Base-by-base conservation (phyloP, 495 filamentous ascomycete genomes). In the Bacidia rubella region DNA sequence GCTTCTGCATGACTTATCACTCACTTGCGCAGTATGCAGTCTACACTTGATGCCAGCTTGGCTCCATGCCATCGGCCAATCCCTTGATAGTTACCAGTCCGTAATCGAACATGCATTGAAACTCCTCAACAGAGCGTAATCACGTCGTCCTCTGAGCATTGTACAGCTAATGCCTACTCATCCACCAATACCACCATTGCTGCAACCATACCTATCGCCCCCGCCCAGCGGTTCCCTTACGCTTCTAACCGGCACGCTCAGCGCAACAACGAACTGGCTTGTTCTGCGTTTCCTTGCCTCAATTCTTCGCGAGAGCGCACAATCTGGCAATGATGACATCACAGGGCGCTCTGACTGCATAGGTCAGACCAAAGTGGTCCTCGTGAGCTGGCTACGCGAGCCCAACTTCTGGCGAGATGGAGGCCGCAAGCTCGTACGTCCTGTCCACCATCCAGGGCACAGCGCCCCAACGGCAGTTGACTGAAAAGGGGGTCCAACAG, bases 371-470 rank as follows among this genome's bases (percentile, higher is more conserved):
- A 71, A 72, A n/a, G 79, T 97, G 2, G 67, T 95, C 15, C 68
- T 95, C 0, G 79, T 90, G 55, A 88, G 83, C 68, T 95, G 82
- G 65, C 68, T 93, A 66, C 75, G 85, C 49, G 81, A 88, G 58
- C 74, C 68, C 55, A 68, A 74, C 23, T 93, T 93, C 62, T 95
- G 88, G 89, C 79, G 66, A 45, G 71, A 80, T 2, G 73, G 74
- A 41, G 74, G 73, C 23, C 74, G 74, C 52, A 75, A 76, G 64
- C 61, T 87, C 56, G 79, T 82, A 65, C 54, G 72, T 70, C 19
- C 39, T 41, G 11, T 1, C 26, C 22, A 39, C 32, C 10, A n/a
- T 9, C 32, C 9, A 39, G n/a, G n/a, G n/a, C n/a, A n/a, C 32
- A 9, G 32, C 32, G 32, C 10, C 32, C n/a, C 10, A 39, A 39